Conservation (phyloP, 108 stramenopile genomes). For the Fragilariopsis cylindrus region DNA sequence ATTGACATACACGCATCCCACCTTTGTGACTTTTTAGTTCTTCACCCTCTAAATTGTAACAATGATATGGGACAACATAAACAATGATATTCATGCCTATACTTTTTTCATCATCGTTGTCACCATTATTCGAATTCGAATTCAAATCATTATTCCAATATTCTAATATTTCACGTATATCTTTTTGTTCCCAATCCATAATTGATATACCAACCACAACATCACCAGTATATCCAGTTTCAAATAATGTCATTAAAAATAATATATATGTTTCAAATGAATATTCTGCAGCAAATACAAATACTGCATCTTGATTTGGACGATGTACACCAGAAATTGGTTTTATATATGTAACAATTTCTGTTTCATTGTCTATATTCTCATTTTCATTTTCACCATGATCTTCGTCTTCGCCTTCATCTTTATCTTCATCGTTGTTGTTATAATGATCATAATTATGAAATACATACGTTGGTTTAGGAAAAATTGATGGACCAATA, state of each 20-base stretch:
- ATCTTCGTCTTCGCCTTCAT: background rate
- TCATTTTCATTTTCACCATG: background rate
- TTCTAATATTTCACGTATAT: conserved; percentile 26
- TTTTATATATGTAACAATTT: conserved; percentile 1
- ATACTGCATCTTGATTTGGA: conserved; percentile 40
- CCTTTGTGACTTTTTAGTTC: conserved; percentile 30
- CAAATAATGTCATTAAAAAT: conserved; percentile 49
- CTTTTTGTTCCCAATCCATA: conserved; percentile 24
- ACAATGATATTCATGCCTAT: conserved; percentile 28
- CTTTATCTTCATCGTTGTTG: background rate
- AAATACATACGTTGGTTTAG: conserved; percentile 25
- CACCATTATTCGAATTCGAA: background rate
- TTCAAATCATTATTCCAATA: background rate
- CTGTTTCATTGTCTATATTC: background rate
- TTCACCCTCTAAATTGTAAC: conserved; percentile 43
- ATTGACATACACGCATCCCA: conserved; percentile 55
- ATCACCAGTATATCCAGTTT: conserved; percentile 58
- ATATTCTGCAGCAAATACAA: conserved; percentile 37
- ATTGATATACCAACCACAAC: conserved; percentile 49
- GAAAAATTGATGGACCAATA: conserved; percentile 31
- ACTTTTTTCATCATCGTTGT: conserved; percentile 18
- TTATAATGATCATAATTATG: background rate
- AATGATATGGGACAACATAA: conserved; percentile 34
- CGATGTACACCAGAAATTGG: conserved; percentile 34
- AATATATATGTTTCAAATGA: conserved; percentile 39